A percentile compares a stretch with the other conserved stretches of the same genome.
Conservation (phyloP, 148 eudicot genomes). For the Polygonum maritimum region DNA sequence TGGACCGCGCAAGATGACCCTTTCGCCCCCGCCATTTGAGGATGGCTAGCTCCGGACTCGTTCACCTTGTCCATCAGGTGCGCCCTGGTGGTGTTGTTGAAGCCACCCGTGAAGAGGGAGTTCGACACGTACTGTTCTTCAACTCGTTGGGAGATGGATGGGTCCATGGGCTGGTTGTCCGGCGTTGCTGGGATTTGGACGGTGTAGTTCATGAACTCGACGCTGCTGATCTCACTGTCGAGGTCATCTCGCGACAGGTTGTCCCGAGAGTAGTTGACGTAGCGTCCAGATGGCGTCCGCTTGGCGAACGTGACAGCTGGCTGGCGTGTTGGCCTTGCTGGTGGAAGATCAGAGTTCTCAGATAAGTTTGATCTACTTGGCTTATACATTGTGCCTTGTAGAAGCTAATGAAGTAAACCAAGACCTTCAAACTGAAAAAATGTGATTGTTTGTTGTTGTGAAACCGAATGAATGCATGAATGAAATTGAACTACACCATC, state of each 20-base stretch:
- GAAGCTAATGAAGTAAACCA: background rate
- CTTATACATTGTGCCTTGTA: background rate
- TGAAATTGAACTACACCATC: background rate
- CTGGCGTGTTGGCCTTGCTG: constrained; percentile 43
- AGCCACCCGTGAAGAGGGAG: constrained; percentile 86
- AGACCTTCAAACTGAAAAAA: background rate
- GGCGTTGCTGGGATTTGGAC: constrained; percentile 93
- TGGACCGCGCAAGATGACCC: constrained; percentile 72
- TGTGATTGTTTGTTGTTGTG: background rate
- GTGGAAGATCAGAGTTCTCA: constrained; percentile 34
- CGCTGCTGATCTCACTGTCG: constrained; percentile 53
- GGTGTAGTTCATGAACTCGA: constrained; percentile 53
- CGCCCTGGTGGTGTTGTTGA: constrained; percentile 71
- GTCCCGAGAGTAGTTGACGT: constrained; percentile 65
- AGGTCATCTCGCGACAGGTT: constrained; percentile 58
- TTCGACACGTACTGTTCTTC: constrained; percentile 94
- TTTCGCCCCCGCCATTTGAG: constrained; percentile 93
- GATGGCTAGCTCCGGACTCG: constrained; percentile 73
- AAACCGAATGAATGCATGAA: background rate
- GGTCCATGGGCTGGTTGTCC: constrained; percentile 87
- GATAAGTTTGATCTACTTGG: constrained; percentile 40
- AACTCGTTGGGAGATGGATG: constrained; percentile 67
- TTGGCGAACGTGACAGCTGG: constrained; percentile 60
- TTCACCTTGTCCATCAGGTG: constrained; percentile 95
- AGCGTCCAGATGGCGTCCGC: constrained; percentile 79